Evolutionary conservation across 2,329 filamentous ascomycete species (phyloP).

Genomic region (Triangularia setosa): DNA sequence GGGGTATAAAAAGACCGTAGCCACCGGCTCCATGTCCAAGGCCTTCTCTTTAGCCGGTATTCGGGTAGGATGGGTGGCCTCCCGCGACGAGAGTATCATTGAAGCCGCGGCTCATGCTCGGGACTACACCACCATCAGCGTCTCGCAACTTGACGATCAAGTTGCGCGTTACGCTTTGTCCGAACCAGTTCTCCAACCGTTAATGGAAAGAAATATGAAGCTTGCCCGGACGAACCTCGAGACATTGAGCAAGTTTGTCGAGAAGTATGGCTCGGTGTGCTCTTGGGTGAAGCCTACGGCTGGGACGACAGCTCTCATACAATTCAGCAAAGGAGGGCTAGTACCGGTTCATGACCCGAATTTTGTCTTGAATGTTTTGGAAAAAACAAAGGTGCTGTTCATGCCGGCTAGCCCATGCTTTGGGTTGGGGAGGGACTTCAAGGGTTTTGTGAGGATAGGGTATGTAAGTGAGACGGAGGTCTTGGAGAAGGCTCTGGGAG

Average conservation of each 20-base stretch:
- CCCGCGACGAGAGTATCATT: slow-evolving; percentile 58
- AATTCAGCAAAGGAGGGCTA: slow-evolving; percentile 53
- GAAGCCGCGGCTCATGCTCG: slow-evolving; percentile 60
- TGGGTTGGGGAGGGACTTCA: slow-evolving; percentile 61
- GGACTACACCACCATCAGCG: slow-evolving; percentile 83
- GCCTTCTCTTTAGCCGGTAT: slow-evolving; percentile 80
- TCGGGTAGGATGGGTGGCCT: slow-evolving; percentile 78
- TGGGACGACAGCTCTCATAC: slow-evolving; percentile 75
- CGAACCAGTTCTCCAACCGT: slow-evolving; percentile 34
- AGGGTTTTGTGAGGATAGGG: slow-evolving; percentile 72
- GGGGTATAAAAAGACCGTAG: slow-evolving; percentile 66
- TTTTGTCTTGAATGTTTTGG: slow-evolving; percentile 66
- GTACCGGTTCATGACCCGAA: slow-evolving; percentile 65
- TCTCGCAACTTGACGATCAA: slow-evolving; percentile 76
- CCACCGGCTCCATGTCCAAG: slow-evolving; percentile 80
- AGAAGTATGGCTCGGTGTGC: slow-evolving; percentile 59
- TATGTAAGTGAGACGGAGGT: slow-evolving; percentile 69
- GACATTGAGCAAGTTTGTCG: slow-evolving; percentile 64
- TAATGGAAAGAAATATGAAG: slow-evolving; percentile 52
- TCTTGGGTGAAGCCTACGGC: slow-evolving; percentile 72
- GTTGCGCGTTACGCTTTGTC: slow-evolving; percentile 73
- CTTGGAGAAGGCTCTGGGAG: slow-evolving; percentile 61
- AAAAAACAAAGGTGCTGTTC: slow-evolving; percentile 68
- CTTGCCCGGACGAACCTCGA: slow-evolving; percentile 65
- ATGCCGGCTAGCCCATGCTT: slow-evolving; percentile 72